Evolutionary conservation across 1,284 basidiomycete species (phyloP).

Genomic region (Marasmius sp.): DNA sequence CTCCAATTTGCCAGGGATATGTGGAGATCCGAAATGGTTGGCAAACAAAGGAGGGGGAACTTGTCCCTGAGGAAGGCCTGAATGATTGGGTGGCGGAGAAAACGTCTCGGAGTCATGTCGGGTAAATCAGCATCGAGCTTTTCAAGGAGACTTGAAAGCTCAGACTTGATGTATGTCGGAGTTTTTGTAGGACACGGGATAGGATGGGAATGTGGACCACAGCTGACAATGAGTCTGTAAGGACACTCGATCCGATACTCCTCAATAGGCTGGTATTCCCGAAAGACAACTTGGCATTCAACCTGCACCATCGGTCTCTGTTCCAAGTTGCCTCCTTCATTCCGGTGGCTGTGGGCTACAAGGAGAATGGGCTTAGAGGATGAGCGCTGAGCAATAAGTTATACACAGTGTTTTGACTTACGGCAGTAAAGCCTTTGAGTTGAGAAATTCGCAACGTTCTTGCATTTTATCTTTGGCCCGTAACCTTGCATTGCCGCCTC

Average conservation of each 20-base stretch:
- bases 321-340: no score
- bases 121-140: constrained; percentile 17
- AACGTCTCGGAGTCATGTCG: constrained; percentile 21
- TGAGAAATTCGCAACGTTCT: constrained; percentile 6
- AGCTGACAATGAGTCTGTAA: no score
- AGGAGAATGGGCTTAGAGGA: no score
- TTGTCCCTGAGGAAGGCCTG: constrained; percentile 12
- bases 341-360: neutral
- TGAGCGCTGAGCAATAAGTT: no score
- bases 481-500: constrained; percentile 13
- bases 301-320: no score
- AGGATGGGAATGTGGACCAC: no score
- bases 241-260: no score
- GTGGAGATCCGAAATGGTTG: constrained; percentile 21
- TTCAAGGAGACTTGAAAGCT: no score
- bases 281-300: no score
- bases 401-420: constrained; percentile 11
- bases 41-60: constrained; percentile 7
- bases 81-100: constrained; percentile 19
- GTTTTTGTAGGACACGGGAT: no score
- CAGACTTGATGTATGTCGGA: no score
- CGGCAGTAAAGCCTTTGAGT: constrained; percentile 18
- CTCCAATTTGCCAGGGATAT: constrained; percentile 19
- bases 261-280: no score
- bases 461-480: constrained; percentile 18